Evolutionary conservation across 352 stramenopile species (phyloP).

Genomic region (Halophytophthora polymorphica): DNA sequence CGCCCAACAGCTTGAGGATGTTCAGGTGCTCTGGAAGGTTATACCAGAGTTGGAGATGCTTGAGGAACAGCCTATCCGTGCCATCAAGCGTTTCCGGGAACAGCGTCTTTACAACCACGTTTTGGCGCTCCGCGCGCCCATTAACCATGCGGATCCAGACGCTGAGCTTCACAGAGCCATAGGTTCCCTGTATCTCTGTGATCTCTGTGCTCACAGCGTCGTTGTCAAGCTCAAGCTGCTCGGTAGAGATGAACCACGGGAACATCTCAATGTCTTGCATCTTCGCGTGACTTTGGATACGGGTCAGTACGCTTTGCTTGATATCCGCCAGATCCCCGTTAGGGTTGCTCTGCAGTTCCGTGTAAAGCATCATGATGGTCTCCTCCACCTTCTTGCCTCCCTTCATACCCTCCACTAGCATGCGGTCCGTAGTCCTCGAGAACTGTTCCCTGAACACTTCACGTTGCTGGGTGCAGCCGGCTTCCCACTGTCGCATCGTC

Average conservation of each 20-base stretch:
- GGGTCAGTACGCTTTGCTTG: constrained; percentile 9
- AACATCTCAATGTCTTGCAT: constrained; percentile 11
- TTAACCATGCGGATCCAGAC: constrained; percentile 3
- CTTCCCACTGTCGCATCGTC: constrained; percentile 5
- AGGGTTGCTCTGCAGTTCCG: constrained; percentile 4
- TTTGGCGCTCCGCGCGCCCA: constrained; percentile 14
- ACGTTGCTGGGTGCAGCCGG: constrained; percentile 3
- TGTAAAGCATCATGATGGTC: constrained; percentile 15
- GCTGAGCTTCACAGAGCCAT: constrained; percentile 10
- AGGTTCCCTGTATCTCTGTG: constrained; percentile 6
- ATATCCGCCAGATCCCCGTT: constrained; percentile 9
- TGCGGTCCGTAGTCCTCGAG: background rate
- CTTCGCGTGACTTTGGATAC: constrained; percentile 8
- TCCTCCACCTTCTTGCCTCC: constrained; percentile 20
- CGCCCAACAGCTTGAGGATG: constrained; percentile 37
- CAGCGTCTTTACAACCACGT: constrained; percentile 13
- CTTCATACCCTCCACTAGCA: constrained; percentile 17
- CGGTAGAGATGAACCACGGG: constrained; percentile 21
- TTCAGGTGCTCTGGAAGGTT: constrained; percentile 19
- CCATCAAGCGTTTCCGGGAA: background rate
- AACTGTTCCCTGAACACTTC: constrained; percentile 8
- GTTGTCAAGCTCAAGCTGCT: constrained; percentile 19
- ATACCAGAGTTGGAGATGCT: constrained; percentile 34
- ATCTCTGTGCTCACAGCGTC: background rate
- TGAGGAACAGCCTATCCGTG: constrained; percentile 18